phyloP scores from a whole-genome alignment of 768 basidiomycete species.

The Lactarius akahatsu region DNA sequence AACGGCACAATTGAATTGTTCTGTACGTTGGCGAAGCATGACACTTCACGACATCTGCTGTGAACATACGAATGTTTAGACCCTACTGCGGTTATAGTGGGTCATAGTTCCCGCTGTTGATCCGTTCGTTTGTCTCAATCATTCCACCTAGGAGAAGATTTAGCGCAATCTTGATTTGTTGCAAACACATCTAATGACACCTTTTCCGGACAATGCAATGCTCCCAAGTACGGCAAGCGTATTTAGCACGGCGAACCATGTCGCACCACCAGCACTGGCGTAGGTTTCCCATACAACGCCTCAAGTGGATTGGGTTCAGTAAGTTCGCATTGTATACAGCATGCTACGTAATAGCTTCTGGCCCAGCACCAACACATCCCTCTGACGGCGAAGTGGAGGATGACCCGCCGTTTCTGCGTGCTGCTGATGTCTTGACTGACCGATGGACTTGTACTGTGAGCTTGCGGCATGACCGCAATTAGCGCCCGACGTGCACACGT shows the following conservation, averaged over 20 bases:
- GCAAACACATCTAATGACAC: neutral
- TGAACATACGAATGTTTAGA: neutral
- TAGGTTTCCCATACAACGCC: neutral
- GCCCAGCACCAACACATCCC: neutral
- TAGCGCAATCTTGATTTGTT: neutral
- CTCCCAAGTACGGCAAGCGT: neutral
- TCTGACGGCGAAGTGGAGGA: neutral
- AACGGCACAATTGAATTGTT: conserved; percentile 3
- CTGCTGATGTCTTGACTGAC: neutral
- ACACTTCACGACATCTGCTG: too few relatives aligned
- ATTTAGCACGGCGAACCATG: neutral
- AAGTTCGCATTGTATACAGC: neutral
- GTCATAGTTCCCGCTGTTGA: neutral
- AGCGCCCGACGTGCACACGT: neutral
- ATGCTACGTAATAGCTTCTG: neutral
- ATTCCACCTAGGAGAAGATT: neutral
- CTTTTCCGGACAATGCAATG: neutral
- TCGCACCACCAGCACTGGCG: neutral
- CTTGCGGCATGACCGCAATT: neutral
- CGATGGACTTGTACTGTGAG: neutral
- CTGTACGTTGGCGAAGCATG: neutral
- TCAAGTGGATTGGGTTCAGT: neutral
- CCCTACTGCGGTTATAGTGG: neutral
- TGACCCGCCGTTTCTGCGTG: neutral
- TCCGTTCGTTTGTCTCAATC: neutral